Percentiles rank a stretch among this genome's conserved stretches.
Evolutionary conservation across 2,329 filamentous ascomycete species (phyloP).

Genomic region (Byssothecium circinans): DNA sequence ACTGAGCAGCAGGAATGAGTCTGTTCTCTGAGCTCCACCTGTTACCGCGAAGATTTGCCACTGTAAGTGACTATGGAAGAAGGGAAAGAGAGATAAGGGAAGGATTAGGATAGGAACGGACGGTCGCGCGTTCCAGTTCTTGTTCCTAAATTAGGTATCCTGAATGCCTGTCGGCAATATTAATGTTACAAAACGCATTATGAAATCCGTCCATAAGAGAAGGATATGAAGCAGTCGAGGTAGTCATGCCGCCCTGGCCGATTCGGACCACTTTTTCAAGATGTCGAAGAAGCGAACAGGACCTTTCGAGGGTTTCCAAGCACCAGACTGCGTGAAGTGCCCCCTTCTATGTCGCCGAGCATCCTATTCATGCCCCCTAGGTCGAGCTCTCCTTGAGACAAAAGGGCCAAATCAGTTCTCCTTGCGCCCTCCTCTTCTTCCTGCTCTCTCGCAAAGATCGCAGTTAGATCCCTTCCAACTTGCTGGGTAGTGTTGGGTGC

Average conservation of each 20-base stretch:
- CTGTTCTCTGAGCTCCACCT: slow-evolving; percentile 58
- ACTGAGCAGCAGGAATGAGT: slow-evolving; percentile 57
- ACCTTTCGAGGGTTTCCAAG: slow-evolving; percentile 39
- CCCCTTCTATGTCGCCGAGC: slow-evolving; percentile 42
- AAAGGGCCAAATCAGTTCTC: slow-evolving; percentile 46
- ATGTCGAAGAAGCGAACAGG: slow-evolving; percentile 38
- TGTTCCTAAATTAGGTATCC: not conserved
- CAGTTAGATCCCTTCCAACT: slow-evolving; percentile 31
- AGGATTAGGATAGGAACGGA: not conserved
- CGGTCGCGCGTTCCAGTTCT: not conserved
- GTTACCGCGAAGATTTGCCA: slow-evolving; percentile 44
- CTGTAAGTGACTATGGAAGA: slow-evolving; percentile 1
- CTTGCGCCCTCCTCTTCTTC: slow-evolving; percentile 32
- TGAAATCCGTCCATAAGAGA: not conserved
- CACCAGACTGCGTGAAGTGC: slow-evolving; percentile 24
- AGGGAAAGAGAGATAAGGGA: not conserved
- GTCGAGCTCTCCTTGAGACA: slow-evolving; percentile 50
- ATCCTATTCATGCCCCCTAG: slow-evolving; percentile 52
- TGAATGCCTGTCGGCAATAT: not conserved
- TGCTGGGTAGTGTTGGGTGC: slow-evolving; percentile 34
- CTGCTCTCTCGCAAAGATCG: slow-evolving; percentile 31
- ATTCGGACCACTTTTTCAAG: not conserved
- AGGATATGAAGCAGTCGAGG: no score
- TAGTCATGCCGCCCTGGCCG: not conserved
- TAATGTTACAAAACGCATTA: slow-evolving; percentile 1